These are phyloP conservation scores for Aspergillus quadrilineatus DNA, from an alignment of 2,329 filamentous ascomycete genomes.

Conservation along the genomic window DNA sequence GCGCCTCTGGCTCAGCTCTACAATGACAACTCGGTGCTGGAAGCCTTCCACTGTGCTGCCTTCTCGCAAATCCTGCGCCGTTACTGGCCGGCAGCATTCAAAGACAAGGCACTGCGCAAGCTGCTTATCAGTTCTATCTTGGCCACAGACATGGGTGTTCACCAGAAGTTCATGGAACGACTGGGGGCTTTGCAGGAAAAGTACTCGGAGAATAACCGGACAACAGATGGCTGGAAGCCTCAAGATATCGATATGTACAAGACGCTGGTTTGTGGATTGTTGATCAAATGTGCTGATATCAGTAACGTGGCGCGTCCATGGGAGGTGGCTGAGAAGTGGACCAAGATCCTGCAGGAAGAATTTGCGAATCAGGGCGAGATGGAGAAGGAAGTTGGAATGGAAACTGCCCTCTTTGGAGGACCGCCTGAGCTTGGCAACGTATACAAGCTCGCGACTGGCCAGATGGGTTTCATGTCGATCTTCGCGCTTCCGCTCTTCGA, in stretches of 20 bases:
- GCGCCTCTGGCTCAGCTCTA: constrained; percentile 92
- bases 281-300: constrained; percentile 98
- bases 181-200: constrained; percentile 78
- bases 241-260: constrained; percentile 74
- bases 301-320: constrained; percentile 93
- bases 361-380: constrained; percentile 91
- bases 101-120: constrained; percentile 75
- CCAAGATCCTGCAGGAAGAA: constrained; percentile 89
- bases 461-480: constrained; percentile 94
- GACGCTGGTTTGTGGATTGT: constrained; percentile 77
- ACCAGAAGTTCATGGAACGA: constrained; percentile 95
- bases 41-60: constrained; percentile 95
- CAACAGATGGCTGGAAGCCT: constrained; percentile 71
- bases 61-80: constrained; percentile 93
- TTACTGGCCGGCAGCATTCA: constrained; percentile 83
- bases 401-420: constrained; percentile 77
- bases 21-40: constrained; percentile 93
- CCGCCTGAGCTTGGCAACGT: constrained; percentile 80
- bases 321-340: constrained; percentile 82
- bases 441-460: constrained; percentile 77
- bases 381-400: constrained; percentile 83
- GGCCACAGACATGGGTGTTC: constrained; percentile 94
- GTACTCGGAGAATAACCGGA: constrained; percentile 63
- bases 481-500: constrained; percentile 92
- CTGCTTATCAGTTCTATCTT: constrained; percentile 97